Base-by-base conservation (phyloP, 495 filamentous ascomycete species). In the Opeltia flavorubescens region DNA sequence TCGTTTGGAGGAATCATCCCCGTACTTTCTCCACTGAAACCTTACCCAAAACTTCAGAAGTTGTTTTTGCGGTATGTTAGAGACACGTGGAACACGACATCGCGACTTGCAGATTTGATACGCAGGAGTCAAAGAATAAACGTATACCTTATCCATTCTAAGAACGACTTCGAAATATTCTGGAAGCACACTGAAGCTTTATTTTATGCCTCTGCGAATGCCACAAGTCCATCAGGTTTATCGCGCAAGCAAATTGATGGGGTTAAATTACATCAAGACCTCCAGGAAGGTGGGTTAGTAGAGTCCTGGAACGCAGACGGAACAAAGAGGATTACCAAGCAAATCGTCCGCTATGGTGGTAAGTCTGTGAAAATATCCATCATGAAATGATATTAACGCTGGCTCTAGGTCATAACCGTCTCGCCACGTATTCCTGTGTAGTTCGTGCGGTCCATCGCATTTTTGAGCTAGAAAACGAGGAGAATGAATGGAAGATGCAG, bases 141-240 rank as follows among this genome's bases (percentile, higher is more conserved):
- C 44, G 62, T 93, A n/a, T 71, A 70, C n/a, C 62, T 93, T 18
- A 69, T 93, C 9, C 86, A 89, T 57, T 77, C 86, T 13, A 70
- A 66, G 44, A 75, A 89, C 54, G 86, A 93, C 60, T 66, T 65
- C 36, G 83, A 89, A 47, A 89, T 93, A 53, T 79, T 84, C 0
- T 84, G 71, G 62, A 55, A 59, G 15, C 74, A 83, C 53, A 71
- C 71, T 24, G 65, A 80, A 48, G 60, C 50, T 23, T 33, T 83
- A 21, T 83, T 81, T 55, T 60, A 57, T 39, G 66, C 66, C 6
- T 75, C 77, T 12, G 76, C 74, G 8, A 70, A 66, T 54, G 77
- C 74, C 24, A 63, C 70, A 8, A 54, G 62, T 17, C 26, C 49
- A n/a, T 59, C 63, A 5, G 67, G 49, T 20, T 27, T 58, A 11